phyloP scores from a whole-genome alignment of 257 asterid species.

The Marsdenia floribunda region DNA sequence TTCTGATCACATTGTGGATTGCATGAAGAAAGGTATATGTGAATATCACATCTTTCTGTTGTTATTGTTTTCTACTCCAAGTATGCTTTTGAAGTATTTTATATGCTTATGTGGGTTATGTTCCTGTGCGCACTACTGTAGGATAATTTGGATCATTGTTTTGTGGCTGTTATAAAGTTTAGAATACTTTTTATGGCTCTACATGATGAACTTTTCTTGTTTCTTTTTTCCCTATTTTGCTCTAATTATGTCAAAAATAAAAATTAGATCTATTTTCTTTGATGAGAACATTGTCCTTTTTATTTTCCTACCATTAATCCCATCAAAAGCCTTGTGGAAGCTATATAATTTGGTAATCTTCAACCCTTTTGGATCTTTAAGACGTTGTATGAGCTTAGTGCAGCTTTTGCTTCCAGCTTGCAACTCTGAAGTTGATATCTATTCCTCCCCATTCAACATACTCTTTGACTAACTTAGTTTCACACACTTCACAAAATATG shows the following conservation, averaged over 20 bases:
- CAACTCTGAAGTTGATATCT: not conserved
- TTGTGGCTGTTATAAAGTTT: not conserved
- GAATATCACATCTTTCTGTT: not conserved
- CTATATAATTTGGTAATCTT: not conserved
- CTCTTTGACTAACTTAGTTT: not conserved
- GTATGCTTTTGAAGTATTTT: not conserved
- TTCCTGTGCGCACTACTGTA: not conserved
- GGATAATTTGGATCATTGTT: not conserved
- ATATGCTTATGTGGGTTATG: not conserved
- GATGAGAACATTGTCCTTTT: not conserved
- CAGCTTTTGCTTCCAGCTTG: not conserved
- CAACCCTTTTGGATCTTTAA: not conserved
- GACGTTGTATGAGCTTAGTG: not conserved
- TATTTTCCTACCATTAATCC: not conserved
- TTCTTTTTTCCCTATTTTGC: not conserved
- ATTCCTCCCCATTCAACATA: not conserved
- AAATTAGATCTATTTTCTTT: not conserved
- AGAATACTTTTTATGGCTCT: not conserved
- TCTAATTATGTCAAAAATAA: not conserved
- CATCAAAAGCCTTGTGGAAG: not conserved
- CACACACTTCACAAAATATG: not conserved
- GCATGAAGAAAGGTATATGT: slow-evolving; percentile 71
- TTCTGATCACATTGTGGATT: slow-evolving; percentile 58
- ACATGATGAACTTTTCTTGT: not conserved
- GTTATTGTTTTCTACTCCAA: not conserved